A percentile compares a stretch with the other conserved stretches of the same genome.
Evolutionary conservation across 2,329 filamentous ascomycete genomes (phyloP).

Genomic region (Curvularia hawaiiensis): DNA sequence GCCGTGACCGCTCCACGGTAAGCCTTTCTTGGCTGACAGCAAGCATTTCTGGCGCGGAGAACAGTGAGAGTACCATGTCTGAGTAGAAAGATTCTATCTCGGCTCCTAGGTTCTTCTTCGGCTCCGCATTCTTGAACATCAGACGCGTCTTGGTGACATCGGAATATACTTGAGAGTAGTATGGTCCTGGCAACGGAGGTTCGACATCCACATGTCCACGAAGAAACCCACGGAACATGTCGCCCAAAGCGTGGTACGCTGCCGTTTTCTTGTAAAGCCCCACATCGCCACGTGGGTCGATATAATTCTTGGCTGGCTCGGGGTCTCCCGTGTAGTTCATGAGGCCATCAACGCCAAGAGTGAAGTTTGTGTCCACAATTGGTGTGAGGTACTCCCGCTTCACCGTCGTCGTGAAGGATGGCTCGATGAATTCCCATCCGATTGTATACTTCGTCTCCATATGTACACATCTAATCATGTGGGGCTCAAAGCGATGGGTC

Average conservation of each 20-base stretch:
- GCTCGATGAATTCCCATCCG: constrained; percentile 38
- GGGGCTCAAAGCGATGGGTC: constrained; percentile 37
- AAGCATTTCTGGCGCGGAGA: constrained; percentile 43
- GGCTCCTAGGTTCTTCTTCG: constrained; percentile 28
- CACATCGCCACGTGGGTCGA: constrained; percentile 34
- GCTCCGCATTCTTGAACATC: constrained; percentile 42
- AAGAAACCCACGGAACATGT: constrained; percentile 39
- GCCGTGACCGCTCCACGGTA: constrained; percentile 28
- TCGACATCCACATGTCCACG: constrained; percentile 39
- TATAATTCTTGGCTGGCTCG: constrained; percentile 28
- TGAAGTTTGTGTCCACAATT: constrained; percentile 40
- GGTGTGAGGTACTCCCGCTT: constrained; percentile 28
- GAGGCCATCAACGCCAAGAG: constrained; percentile 43
- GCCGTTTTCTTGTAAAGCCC: constrained; percentile 40
- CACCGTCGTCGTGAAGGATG: constrained; percentile 31
- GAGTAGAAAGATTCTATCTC: constrained; percentile 40
- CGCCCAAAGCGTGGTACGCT: constrained; percentile 43
- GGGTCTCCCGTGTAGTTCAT: constrained; percentile 40
- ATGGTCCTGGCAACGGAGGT: constrained; percentile 33
- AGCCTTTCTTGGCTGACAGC: constrained; percentile 22
- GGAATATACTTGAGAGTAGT: constrained; percentile 33
- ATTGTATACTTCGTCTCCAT: constrained; percentile 44
- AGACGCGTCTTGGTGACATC: constrained; percentile 53
- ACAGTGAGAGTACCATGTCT: constrained; percentile 43
- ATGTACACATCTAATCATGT: constrained; percentile 41